Conservation (phyloP, 305 asterid species). For the Fraxinus ornus region DNA sequence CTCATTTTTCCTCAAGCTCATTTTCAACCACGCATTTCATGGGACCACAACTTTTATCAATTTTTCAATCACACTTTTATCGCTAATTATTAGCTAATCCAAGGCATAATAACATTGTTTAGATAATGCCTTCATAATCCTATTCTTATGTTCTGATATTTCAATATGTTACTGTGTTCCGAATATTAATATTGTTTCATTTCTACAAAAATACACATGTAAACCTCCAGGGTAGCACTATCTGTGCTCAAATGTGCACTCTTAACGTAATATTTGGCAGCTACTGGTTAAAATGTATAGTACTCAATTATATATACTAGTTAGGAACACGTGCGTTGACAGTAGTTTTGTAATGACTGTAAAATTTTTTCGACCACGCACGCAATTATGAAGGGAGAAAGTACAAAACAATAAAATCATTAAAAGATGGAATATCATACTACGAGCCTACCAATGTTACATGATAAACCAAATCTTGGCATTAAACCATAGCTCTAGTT, state of each 20-base stretch:
- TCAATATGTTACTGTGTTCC: constrained; percentile 14
- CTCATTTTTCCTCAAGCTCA: not conserved
- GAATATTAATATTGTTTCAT: constrained; percentile 10
- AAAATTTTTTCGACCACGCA: not conserved
- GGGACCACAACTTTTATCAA: not conserved
- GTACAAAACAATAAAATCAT: not conserved
- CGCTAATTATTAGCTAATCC: not conserved
- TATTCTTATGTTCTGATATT: constrained; percentile 2
- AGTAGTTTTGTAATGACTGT: not conserved
- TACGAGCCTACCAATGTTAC: not conserved
- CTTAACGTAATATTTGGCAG: not conserved
- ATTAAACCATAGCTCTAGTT: not conserved
- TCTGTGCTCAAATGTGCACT: not conserved
- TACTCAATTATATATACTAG: not conserved
- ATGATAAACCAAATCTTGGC: not conserved
- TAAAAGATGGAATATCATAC: not conserved
- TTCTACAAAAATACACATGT: not conserved
- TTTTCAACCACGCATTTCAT: not conserved
- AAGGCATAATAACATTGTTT: not conserved
- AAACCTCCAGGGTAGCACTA: not conserved
- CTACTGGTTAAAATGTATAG: not conserved
- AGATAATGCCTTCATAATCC: constrained; percentile 19
- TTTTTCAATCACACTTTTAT: not conserved
- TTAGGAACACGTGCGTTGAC: not conserved
- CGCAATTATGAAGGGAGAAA: not conserved